These are phyloP conservation scores for Plantago coronopus DNA, from an alignment of 305 asterid genomes.

Conservation along the genomic window DNA sequence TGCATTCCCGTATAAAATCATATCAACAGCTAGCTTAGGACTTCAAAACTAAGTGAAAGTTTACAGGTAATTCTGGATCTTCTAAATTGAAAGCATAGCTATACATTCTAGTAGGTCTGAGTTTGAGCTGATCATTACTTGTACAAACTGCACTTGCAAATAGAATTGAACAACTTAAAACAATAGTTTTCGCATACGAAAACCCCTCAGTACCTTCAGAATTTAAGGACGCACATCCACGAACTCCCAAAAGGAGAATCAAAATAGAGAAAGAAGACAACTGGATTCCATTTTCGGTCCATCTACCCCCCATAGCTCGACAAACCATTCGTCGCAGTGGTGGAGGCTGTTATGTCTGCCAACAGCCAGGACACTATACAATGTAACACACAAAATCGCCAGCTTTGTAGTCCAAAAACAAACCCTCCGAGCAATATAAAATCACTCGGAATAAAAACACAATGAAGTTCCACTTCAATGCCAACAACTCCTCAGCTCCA, in stretches of 20 bases:
- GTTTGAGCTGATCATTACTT: conserved; percentile 8
- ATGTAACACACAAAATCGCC: conserved; percentile 51
- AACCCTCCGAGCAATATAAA: conserved; percentile 58
- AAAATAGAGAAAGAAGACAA: conserved; percentile 39
- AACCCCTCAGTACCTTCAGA: conserved; percentile 56
- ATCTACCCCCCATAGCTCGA: conserved; percentile 66
- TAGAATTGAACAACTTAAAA: neutral
- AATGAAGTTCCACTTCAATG: conserved; percentile 19
- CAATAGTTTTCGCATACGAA: neutral
- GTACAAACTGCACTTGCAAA: conserved; percentile 1
- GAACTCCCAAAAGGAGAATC: conserved; percentile 44
- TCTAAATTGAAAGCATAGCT: too few relatives aligned
- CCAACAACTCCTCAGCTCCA: conserved; percentile 31
- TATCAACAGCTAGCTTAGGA: neutral
- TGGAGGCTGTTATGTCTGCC: conserved; percentile 64
- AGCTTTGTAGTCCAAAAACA: conserved; percentile 44
- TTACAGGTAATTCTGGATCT: too few relatives aligned
- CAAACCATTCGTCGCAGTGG: conserved; percentile 40
- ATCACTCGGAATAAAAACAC: conserved; percentile 50
- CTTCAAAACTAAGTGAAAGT: too few relatives aligned
- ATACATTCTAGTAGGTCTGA: too few relatives aligned
- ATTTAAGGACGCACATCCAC: conserved; percentile 56
- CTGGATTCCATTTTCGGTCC: conserved; percentile 42
- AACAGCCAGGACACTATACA: conserved; percentile 51
- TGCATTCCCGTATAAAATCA: conserved; percentile 33